Conservation (phyloP, 2,329 filamentous ascomycete species). For the Epicoccum sorghinum region DNA sequence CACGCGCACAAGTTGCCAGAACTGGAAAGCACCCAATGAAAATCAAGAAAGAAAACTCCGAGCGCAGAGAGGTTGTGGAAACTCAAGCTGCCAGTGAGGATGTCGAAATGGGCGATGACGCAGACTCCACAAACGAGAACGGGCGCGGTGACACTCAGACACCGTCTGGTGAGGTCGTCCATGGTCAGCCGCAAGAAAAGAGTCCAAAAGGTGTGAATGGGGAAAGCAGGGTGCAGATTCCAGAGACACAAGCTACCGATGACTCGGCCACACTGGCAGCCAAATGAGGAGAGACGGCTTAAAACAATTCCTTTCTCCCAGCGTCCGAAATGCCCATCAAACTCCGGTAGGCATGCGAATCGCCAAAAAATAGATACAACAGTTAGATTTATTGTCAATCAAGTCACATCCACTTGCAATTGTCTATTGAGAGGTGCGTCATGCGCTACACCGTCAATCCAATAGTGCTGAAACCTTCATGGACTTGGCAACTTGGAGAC, state of each 20-base stretch:
- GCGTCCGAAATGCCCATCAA: too few relatives aligned
- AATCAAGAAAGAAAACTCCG: slow-evolving; percentile 34
- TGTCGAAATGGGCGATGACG: slow-evolving; percentile 32
- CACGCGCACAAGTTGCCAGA: slow-evolving; percentile 20
- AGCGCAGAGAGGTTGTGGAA: slow-evolving; percentile 18
- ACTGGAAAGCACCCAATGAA: slow-evolving; percentile 7
- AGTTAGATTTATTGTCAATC: too few relatives aligned
- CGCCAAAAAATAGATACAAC: too few relatives aligned
- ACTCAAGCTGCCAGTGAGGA: slow-evolving; percentile 23
- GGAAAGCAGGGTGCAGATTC: neutral
- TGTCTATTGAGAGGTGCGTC: too few relatives aligned
- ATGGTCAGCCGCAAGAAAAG: neutral
- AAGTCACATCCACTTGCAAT: too few relatives aligned
- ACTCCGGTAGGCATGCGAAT: too few relatives aligned
- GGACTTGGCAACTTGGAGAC: neutral
- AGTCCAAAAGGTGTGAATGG: neutral
- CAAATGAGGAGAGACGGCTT: neutral
- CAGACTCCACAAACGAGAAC: neutral
- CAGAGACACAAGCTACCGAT: slow-evolving; percentile 4
- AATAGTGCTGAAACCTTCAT: neutral
- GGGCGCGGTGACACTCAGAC: neutral
- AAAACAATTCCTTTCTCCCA: neutral
- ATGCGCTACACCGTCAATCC: too few relatives aligned
- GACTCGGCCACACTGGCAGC: neutral
- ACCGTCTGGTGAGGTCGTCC: neutral